Percentiles rank a stretch among this genome's conserved stretches.
Conservation (phyloP, 225 moss, liverwort and hornwort genomes). For the Anthoceros angustus region DNA sequence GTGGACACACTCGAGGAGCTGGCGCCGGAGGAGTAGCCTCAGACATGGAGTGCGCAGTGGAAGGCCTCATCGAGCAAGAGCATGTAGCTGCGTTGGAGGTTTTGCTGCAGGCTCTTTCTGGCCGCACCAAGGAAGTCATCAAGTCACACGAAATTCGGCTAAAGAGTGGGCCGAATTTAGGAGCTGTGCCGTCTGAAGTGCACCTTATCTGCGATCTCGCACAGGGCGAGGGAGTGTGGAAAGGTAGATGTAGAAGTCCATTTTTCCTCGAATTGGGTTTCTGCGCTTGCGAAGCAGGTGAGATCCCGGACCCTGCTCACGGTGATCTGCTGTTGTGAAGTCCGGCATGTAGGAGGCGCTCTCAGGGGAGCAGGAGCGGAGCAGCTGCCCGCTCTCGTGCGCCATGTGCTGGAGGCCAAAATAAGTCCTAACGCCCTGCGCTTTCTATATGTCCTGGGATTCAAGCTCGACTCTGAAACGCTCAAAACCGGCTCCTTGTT, state of each 20-base stretch:
- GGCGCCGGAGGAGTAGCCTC: no score
- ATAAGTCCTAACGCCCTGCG: conserved; percentile 65
- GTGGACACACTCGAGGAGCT: no score
- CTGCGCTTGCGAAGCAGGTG: neutral
- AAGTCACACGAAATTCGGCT: conserved; percentile 67
- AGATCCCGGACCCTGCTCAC: conserved; percentile 12
- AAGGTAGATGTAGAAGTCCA: neutral
- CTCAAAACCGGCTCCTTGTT: conserved; percentile 54
- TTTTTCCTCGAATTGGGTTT: no score
- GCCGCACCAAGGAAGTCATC: conserved; percentile 60
- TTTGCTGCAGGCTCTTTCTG: conserved; percentile 71
- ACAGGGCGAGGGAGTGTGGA: conserved; percentile 47
- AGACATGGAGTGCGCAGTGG: conserved; percentile 65
- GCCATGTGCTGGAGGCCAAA: conserved; percentile 59
- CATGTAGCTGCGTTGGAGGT: conserved; percentile 77
- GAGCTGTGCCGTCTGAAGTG: conserved; percentile 65
- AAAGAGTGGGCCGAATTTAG: conserved; percentile 70
- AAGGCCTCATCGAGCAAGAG: conserved; percentile 65
- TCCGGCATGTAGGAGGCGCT: conserved; percentile 67
- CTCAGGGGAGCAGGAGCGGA: conserved; percentile 91
- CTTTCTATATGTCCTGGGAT: conserved; percentile 81
- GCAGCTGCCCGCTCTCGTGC: conserved; percentile 71
- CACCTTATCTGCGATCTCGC: conserved; percentile 63
- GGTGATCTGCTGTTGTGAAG: conserved; percentile 21
- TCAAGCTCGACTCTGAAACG: conserved; percentile 78